Base-by-base conservation (phyloP, 495 filamentous ascomycete species). In the Podospora comata region DNA sequence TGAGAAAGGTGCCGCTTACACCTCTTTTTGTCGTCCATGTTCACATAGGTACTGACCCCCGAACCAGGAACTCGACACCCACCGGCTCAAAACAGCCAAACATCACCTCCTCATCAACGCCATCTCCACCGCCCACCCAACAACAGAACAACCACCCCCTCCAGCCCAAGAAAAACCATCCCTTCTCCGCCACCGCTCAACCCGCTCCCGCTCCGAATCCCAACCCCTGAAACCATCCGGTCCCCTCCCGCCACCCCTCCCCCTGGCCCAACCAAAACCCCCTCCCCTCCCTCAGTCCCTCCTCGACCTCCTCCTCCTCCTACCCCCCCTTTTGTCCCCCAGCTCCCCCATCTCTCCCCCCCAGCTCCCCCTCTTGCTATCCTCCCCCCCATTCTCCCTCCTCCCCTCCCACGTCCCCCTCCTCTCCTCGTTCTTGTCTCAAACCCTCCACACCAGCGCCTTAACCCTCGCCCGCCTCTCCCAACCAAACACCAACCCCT, bases 401-500 rank as follows among this genome's bases (percentile, higher is more conserved):
- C 70, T 85, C 44, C 74, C 77, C 1, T 53, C 71, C 4, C 80
- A 80, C 56, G 76, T 85, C 65, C 81, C 84, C 0, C 56, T 68
- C 15, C 75, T 85, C 39, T 65, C 76, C 3, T 28, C 71, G n/a
- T 73, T 82, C 23, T 15, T 85, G 30, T 84, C 84, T 20, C 56
- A 68, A 7, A 71, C 73, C 27, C 77, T 86, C 0, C 77, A 79
- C 28, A 63, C 73, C 7, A 77, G 76, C 20, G 80, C 80, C 62
- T 71, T 76, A 11, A 60, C 75, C 20, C 75, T 86, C 9, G 76
- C 81, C n/a, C 80, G 82, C 60, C 74, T 85, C 44, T 69, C 79
- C 32, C 76, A 74, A 72, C 84, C 84, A 0, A 76, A 70, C n/a
- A 85, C 83, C 1, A 85, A 85, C 75, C 77, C 84, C 0, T 84